These are phyloP conservation scores for Plantago coronopus DNA, from an alignment of 305 asterid genomes.

Conservation along the genomic window DNA sequence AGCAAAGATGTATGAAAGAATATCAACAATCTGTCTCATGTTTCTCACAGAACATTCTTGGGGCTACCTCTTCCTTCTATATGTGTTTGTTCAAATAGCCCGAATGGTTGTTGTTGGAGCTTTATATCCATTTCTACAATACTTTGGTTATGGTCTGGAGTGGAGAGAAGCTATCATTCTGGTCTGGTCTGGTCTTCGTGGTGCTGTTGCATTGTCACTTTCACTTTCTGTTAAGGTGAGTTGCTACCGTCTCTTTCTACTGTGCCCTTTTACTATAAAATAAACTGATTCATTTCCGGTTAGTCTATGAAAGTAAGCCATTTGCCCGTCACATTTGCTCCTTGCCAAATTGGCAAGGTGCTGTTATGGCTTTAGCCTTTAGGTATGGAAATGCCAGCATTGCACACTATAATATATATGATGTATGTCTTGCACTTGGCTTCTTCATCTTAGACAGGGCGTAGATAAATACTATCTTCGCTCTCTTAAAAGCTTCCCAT, in stretches of 20 bases:
- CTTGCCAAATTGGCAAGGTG: too few relatives aligned
- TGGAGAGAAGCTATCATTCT: conserved; percentile 93
- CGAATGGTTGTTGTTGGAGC: conserved; percentile 67
- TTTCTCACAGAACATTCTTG: conserved; percentile 69
- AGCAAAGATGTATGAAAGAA: too few relatives aligned
- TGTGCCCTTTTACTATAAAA: not conserved
- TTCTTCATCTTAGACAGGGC: too few relatives aligned
- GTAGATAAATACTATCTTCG: too few relatives aligned
- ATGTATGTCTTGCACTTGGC: too few relatives aligned
- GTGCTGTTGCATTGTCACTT: conserved; percentile 91
- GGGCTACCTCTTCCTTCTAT: conserved; percentile 90
- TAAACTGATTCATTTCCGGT: not conserved
- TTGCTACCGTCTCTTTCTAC: conserved; percentile 15
- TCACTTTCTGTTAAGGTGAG: conserved; percentile 83
- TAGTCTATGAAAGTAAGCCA: not conserved
- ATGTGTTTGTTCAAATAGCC: conserved; percentile 67
- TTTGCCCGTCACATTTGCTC: too few relatives aligned
- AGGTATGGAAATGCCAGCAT: too few relatives aligned
- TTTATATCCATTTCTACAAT: conserved; percentile 71
- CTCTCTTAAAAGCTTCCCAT: too few relatives aligned
- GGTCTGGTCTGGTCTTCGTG: conserved; percentile 96
- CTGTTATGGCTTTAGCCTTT: too few relatives aligned
- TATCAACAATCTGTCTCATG: conserved; percentile 4
- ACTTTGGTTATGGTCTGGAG: conserved; percentile 92
- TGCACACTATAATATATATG: too few relatives aligned